phyloP scores from a whole-genome alignment of 805 yeast genomes.

The Candida peoriensis region DNA sequence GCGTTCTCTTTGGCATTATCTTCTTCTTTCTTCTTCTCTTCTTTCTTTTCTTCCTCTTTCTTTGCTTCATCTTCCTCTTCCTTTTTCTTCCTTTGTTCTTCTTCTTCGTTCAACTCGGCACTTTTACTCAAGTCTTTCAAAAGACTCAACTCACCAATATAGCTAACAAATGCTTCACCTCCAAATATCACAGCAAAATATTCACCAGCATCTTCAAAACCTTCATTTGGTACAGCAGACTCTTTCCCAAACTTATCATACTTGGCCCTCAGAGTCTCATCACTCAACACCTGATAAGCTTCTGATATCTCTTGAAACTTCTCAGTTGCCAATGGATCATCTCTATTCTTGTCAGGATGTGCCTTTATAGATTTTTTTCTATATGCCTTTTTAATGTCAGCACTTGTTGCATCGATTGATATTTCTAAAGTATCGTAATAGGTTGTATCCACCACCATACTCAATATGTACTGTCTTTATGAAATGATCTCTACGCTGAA shows the following conservation, averaged over 20 bases:
- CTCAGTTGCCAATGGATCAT: conserved; percentile 69
- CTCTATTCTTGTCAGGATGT: conserved; percentile 80
- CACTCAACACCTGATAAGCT: conserved; percentile 76
- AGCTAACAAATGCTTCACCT: conserved; percentile 80
- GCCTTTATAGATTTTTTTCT: conserved; percentile 68
- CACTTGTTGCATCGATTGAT: conserved; percentile 49
- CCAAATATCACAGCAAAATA: conserved; percentile 74
- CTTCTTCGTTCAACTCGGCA: conserved; percentile 45
- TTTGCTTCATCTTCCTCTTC: conserved; percentile 27
- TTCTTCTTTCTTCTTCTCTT: conserved; percentile 6
- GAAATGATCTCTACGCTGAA: background rate
- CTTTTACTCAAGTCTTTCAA: conserved; percentile 69
- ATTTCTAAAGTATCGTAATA: conserved; percentile 69
- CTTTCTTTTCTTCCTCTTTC: conserved; percentile 16
- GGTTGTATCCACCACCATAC: conserved; percentile 67
- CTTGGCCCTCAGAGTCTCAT: conserved; percentile 54
- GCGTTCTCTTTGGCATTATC: background rate
- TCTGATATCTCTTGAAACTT: conserved; percentile 59
- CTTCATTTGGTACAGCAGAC: conserved; percentile 63
- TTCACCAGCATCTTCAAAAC: conserved; percentile 69
- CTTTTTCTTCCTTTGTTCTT: conserved; percentile 40
- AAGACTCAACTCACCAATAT: conserved; percentile 85
- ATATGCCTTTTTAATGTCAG: conserved; percentile 75
- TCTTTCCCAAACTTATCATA: conserved; percentile 77
- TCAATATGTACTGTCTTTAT: background rate